Evolutionary conservation across 2,329 filamentous ascomycete genomes (phyloP).

Genomic region (Tetracladium maxilliforme): DNA sequence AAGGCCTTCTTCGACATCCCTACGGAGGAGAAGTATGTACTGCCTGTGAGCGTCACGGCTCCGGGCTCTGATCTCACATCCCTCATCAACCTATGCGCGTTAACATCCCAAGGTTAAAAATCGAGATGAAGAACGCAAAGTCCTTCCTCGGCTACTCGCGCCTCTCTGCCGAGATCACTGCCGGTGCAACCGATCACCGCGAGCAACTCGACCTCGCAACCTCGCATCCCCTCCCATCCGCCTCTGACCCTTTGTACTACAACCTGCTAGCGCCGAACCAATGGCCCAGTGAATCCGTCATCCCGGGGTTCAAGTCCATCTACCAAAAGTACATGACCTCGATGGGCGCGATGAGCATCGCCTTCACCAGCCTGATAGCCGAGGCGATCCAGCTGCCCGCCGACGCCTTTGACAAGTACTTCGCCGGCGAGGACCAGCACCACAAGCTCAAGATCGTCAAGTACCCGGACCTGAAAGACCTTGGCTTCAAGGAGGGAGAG

Average conservation of each 20-base stretch:
- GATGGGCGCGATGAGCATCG: slow-evolving; percentile 59
- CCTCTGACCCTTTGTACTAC: slow-evolving; percentile 52
- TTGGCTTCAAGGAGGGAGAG: slow-evolving; percentile 26
- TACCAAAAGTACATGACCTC: slow-evolving; percentile 63
- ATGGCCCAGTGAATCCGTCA: slow-evolving; percentile 51
- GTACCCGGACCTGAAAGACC: slow-evolving; percentile 58
- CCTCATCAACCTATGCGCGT: slow-evolving; percentile 1
- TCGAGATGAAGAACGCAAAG: slow-evolving; percentile 60
- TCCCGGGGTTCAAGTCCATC: slow-evolving; percentile 53
- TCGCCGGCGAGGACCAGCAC: slow-evolving; percentile 40
- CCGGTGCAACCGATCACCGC: slow-evolving; percentile 60
- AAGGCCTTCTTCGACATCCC: slow-evolving; percentile 66
- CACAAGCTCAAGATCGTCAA: slow-evolving; percentile 86
- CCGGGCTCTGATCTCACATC: not conserved
- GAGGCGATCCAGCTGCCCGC: slow-evolving; percentile 63
- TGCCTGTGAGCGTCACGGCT: slow-evolving; percentile 1
- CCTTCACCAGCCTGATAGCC: slow-evolving; percentile 68
- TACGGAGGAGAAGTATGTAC: slow-evolving; percentile 52
- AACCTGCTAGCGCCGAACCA: slow-evolving; percentile 68
- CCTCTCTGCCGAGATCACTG: slow-evolving; percentile 56
- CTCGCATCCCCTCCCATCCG: slow-evolving; percentile 49
- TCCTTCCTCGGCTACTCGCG: slow-evolving; percentile 59
- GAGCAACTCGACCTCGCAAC: slow-evolving; percentile 83
- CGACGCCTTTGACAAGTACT: slow-evolving; percentile 63
- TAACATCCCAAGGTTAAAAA: slow-evolving; percentile 32